Base-by-base conservation (phyloP, 164 flowering plant genomes). In the Chimonanthus salicifolius region DNA sequence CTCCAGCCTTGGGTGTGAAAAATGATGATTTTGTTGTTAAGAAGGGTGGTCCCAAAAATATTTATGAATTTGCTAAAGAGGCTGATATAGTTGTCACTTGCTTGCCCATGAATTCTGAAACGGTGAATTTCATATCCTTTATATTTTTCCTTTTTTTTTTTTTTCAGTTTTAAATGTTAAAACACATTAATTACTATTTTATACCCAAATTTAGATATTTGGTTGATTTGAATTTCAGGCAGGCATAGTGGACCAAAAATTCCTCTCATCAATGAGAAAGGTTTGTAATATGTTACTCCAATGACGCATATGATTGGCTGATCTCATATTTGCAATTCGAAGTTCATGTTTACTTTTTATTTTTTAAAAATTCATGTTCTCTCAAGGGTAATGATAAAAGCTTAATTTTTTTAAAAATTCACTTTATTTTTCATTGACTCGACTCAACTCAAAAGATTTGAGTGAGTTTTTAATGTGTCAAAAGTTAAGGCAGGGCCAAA, bases 251-350 rank as follows among this genome's bases (percentile, higher is more conserved):
- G 82, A 87, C 84, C 74, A 86, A 72, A 69, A 78, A 74, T 94
- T 94, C 79, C 62, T 92, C 72, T 87, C 97, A 62, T 89, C 97
- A 58, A 94, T 94, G 98, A 91, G 62, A 84, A 86, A 90, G 98
- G 98, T 92, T 62, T 74, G 89, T 69, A 47, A 18, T 72, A 62
- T 73, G 47, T 16, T 46, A 16, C 66, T 33, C 1, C 47, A 66
- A 6, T 6, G 18, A 44, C 45, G 46, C 68, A 66, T 63, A 66
- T 45, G 48, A 45, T 3, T 43, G 4, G 48, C 48, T 11, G 7
- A 4, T 11, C 16, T 44, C 9, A 33, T 66, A 7, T 66, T 54
- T 54, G 16, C 16, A 10, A 11, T 54, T 54, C 1, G 2, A 33
- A 33, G 33, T 33, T 33, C 33, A 33, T 33, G 33, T 0, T 33